Evolutionary conservation across 1,284 basidiomycete species (phyloP).

Genomic region (Ganoderma resinaceum): DNA sequence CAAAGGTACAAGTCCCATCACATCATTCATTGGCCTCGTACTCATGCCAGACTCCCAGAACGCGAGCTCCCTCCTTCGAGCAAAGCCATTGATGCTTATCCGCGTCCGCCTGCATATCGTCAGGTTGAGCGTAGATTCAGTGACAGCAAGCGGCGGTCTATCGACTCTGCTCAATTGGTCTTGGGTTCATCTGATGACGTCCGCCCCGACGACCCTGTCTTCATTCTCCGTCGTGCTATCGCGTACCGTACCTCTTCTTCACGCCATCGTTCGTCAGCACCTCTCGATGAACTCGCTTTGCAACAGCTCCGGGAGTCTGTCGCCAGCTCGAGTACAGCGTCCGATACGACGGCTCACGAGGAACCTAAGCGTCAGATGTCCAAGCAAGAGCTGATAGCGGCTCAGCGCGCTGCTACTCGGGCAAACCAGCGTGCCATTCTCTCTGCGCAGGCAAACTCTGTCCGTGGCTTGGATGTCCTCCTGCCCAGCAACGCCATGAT

Average conservation of each 20-base stretch:
- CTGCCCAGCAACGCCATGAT: conserved; percentile 85
- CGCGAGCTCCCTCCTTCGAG: conserved; percentile 78
- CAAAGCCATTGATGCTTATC: conserved; percentile 86
- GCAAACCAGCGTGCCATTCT: conserved; percentile 89
- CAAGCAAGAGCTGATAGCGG: conserved; percentile 90
- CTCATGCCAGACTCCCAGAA: conserved; percentile 53
- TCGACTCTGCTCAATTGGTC: conserved; percentile 80
- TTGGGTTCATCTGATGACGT: conserved; percentile 80
- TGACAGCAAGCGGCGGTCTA: conserved; percentile 84
- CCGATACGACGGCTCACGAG: conserved; percentile 48
- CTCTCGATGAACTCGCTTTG: conserved; percentile 79
- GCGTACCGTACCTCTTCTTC: conserved; percentile 73
- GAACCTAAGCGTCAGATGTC: conserved; percentile 59
- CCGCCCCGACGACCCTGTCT: conserved; percentile 83
- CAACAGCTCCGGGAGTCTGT: conserved; percentile 72
- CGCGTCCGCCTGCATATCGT: conserved; percentile 76
- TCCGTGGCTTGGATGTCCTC: conserved; percentile 87
- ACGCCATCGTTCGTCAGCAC: conserved; percentile 71
- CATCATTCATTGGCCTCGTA: background rate
- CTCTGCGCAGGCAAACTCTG: conserved; percentile 82
- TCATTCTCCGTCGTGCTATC: conserved; percentile 83
- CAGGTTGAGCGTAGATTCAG: conserved; percentile 62
- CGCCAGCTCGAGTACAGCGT: conserved; percentile 51
- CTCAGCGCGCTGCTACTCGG: conserved; percentile 83
- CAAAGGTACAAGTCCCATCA: conserved; percentile 55